These are phyloP conservation scores for Mycena pura DNA, from an alignment of 768 basidiomycete genomes.

Conservation along the genomic window DNA sequence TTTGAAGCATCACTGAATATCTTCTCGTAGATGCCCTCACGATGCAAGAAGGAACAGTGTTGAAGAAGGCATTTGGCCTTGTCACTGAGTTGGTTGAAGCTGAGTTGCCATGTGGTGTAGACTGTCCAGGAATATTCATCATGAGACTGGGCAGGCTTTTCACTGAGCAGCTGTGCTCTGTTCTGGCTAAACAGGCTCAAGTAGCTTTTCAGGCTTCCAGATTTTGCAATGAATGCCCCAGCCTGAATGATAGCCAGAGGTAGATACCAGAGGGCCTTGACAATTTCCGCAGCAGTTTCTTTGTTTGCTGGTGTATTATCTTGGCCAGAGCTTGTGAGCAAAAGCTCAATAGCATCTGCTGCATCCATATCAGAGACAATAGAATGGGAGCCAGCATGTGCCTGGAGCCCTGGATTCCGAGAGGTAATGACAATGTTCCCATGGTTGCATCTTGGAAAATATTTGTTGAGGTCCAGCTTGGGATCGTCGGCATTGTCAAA, in stretches of 20 bases:
- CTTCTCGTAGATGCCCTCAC: background rate
- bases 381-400: background rate
- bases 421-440: slow-evolving; percentile 16
- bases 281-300: background rate
- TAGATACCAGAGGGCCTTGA: background rate
- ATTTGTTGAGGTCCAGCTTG: background rate
- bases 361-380: background rate
- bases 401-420: background rate
- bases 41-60: background rate
- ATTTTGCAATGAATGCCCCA: no score
- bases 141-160: background rate
- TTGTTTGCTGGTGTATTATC: background rate
- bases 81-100: background rate
- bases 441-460: background rate
- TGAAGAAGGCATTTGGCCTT: background rate
- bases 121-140: background rate
- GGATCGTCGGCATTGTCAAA: slow-evolving; percentile 6
- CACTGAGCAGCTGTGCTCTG: background rate
- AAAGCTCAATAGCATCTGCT: background rate
- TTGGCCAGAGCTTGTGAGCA: background rate
- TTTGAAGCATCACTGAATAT: background rate
- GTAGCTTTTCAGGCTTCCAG: no score
- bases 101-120: slow-evolving; percentile 14
- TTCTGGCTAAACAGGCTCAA: background rate
- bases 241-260: slow-evolving; percentile 8